A percentile compares a stretch with the other conserved stretches of the same genome.
phyloP scores from a whole-genome alignment of 1,284 basidiomycete genomes.

The Rhodotorula sp. region DNA sequence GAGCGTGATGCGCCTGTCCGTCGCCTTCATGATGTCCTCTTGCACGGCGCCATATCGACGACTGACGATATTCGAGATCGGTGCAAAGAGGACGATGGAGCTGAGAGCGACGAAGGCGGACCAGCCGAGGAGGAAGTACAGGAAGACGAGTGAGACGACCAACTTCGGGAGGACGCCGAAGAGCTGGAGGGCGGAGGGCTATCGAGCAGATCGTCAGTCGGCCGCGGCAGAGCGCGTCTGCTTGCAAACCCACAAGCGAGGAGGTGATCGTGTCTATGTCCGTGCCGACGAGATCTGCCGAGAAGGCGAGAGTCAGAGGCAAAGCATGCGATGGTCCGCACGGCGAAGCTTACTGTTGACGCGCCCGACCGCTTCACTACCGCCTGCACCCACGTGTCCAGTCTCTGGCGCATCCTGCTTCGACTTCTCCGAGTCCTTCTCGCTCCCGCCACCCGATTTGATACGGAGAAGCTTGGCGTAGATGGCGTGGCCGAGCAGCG shows the following conservation, averaged over 20 bases:
- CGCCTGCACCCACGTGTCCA: conserved; percentile 13
- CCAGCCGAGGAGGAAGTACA: conserved; percentile 80
- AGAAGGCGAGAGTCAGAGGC: not conserved
- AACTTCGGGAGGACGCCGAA: conserved; percentile 55
- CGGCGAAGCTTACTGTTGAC: conserved; percentile 27
- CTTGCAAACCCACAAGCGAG: conserved; percentile 1
- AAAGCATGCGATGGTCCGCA: too few species aligned
- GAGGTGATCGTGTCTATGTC: conserved; percentile 39
- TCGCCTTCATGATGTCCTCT: conserved; percentile 40
- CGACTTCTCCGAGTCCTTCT: not conserved
- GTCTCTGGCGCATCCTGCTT: not conserved
- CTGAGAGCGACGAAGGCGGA: conserved; percentile 35
- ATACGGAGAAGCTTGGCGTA: conserved; percentile 32
- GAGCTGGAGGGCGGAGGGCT: conserved; percentile 29
- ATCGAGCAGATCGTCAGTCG: not conserved
- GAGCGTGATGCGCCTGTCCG: conserved; percentile 35
- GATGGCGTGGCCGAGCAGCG: conserved; percentile 23
- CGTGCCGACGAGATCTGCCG: conserved; percentile 36
- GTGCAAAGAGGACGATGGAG: conserved; percentile 26
- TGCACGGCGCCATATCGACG: conserved; percentile 33
- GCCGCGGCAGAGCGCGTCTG: not conserved
- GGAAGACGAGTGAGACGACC: conserved; percentile 67
- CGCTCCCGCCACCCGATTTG: conserved; percentile 32
- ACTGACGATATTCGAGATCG: conserved; percentile 25
- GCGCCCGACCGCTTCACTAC: conserved; percentile 26